Evolutionary conservation across 2,329 filamentous ascomycete species (phyloP).

Genomic region (Cryphonectria nitschkei): DNA sequence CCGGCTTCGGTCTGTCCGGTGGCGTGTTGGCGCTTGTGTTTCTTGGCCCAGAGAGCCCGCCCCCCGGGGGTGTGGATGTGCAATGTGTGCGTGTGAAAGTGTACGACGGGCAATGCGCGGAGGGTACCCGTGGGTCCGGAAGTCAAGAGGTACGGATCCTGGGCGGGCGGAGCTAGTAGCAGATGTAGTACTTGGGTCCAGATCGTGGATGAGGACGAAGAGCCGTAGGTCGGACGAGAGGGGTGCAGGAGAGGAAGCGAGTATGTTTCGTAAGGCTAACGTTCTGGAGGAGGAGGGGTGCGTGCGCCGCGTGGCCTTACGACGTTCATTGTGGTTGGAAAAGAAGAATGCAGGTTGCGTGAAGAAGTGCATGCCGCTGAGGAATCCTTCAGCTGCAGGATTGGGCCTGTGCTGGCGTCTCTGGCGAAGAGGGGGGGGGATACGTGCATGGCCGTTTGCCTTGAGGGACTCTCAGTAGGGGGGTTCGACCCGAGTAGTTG

Average conservation of each 20-base stretch:
- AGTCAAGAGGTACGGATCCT: background rate
- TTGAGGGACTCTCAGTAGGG: background rate
- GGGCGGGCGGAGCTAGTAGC: background rate
- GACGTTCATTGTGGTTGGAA: background rate
- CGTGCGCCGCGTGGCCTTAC: slow-evolving; percentile 12
- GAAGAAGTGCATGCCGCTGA: background rate
- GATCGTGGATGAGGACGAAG: background rate
- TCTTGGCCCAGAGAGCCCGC: background rate
- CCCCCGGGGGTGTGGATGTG: background rate
- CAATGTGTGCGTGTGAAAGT: background rate
- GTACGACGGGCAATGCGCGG: background rate
- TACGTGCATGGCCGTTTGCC: slow-evolving; percentile 4
- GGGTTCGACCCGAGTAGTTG: background rate
- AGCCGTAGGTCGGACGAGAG: background rate
- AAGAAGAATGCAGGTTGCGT: background rate
- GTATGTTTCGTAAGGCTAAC: background rate
- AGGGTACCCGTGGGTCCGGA: background rate
- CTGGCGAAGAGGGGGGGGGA: background rate
- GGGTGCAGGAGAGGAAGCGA: background rate
- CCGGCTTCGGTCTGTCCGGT: slow-evolving; percentile 9
- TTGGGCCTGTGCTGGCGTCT: background rate
- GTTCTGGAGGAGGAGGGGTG: background rate
- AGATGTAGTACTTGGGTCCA: background rate
- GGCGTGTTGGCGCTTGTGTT: background rate
- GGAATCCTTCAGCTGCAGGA: slow-evolving; percentile 3